Percentiles rank a stretch among this genome's conserved stretches.
Evolutionary conservation across 1,139 yeast genomes (phyloP).

Genomic region (Pichia sp.): DNA sequence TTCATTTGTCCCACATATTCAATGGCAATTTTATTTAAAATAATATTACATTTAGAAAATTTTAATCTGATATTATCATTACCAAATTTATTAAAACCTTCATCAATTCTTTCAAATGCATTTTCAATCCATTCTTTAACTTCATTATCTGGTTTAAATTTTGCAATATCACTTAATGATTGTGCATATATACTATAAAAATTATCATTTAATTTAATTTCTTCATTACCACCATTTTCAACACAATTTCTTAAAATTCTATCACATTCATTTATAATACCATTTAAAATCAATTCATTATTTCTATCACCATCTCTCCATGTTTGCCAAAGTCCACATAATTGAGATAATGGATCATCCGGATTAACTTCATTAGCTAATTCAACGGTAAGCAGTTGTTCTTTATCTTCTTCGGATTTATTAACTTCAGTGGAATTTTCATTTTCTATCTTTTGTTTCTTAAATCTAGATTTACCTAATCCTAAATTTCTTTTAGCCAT

Average conservation of each 20-base stretch:
- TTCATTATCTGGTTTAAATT: constrained; percentile 36
- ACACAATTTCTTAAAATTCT: constrained; percentile 53
- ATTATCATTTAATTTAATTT: constrained; percentile 41
- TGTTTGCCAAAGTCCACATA: constrained; percentile 69
- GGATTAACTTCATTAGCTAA: constrained; percentile 65
- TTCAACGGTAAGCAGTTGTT: constrained; percentile 52
- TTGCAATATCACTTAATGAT: constrained; percentile 64
- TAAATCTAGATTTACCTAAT: constrained; percentile 56
- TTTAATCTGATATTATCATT: constrained; percentile 12
- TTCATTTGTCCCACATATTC: constrained; percentile 48
- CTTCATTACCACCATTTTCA: constrained; percentile 30
- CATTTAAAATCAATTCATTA: constrained; percentile 64
- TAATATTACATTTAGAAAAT: constrained; percentile 51
- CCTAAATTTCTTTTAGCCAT: constrained; percentile 68
- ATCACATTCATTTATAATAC: constrained; percentile 89
- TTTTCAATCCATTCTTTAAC: constrained; percentile 41
- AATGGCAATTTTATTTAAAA: constrained; percentile 52
- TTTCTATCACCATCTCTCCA: constrained; percentile 50
- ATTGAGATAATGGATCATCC: constrained; percentile 71
- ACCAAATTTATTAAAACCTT: constrained; percentile 50
- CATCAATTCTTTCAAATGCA: constrained; percentile 61
- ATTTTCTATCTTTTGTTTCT: constrained; percentile 33
- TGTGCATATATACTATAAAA: constrained; percentile 72
- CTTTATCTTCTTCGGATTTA: constrained; percentile 25
- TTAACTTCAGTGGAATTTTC: constrained; percentile 6